A percentile compares a stretch with the other conserved stretches of the same genome.
phyloP scores from a whole-genome alignment of 75 land plant species.

The Cryptomeria japonica region DNA sequence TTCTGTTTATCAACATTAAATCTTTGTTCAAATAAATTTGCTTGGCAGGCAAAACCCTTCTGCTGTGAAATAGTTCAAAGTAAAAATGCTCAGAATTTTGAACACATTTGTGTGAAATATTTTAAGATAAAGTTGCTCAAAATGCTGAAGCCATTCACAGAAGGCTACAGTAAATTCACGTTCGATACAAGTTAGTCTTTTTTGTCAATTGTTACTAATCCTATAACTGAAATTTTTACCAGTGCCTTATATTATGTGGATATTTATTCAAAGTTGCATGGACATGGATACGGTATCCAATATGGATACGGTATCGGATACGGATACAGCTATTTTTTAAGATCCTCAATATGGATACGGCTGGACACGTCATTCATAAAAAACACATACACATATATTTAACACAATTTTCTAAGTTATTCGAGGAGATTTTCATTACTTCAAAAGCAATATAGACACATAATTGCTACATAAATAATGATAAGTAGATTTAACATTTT shows the following conservation, averaged over 20 bases:
- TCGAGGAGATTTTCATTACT: too few species aligned
- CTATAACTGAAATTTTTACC: neutral
- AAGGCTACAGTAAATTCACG: neutral
- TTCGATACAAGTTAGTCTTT: neutral
- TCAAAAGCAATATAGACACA: too few species aligned
- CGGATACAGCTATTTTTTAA: too few species aligned
- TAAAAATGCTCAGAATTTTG: neutral
- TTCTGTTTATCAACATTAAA: neutral
- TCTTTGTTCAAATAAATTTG: neutral
- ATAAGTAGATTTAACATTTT: too few species aligned
- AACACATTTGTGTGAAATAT: neutral
- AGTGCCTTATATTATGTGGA: neutral
- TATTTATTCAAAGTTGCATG: too few species aligned
- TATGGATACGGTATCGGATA: too few species aligned
- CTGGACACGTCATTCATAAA: too few species aligned
- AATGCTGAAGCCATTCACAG: neutral
- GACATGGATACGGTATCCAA: too few species aligned
- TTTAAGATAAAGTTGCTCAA: neutral
- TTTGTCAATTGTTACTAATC: neutral
- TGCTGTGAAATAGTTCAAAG: neutral
- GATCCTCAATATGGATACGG: too few species aligned
- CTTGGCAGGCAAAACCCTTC: neutral
- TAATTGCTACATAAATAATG: too few species aligned
- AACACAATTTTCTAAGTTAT: too few species aligned
- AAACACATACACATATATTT: too few species aligned